These are phyloP conservation scores for Nakazawaea sp. DNA, from an alignment of 805 yeast species.

Conservation along the genomic window DNA sequence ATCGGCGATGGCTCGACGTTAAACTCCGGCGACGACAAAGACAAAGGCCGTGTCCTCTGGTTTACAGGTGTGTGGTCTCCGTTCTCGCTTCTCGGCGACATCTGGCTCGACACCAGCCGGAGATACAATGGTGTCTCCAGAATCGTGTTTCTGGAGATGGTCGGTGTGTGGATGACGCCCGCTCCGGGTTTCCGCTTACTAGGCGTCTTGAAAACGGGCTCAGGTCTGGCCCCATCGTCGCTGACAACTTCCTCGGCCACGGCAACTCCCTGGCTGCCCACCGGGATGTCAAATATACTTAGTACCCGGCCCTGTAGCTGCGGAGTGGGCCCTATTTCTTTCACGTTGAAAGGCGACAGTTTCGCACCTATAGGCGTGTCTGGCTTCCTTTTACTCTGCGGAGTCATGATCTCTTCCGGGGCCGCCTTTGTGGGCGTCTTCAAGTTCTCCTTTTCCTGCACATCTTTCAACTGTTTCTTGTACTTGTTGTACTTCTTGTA, in stretches of 20 bases:
- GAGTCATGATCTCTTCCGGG: not conserved
- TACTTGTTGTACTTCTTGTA: constrained; percentile 27
- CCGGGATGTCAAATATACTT: constrained; percentile 57
- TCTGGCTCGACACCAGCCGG: not conserved
- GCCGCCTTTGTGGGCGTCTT: not conserved
- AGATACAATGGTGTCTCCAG: constrained; percentile 10
- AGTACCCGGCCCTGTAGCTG: constrained; percentile 73
- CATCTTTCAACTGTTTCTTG: constrained; percentile 13
- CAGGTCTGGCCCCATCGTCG: constrained; percentile 8
- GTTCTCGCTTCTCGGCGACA: not conserved
- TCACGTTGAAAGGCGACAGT: constrained; percentile 10
- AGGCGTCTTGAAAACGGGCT: constrained; percentile 22
- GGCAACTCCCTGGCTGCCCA: not conserved
- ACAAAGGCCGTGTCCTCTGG: not conserved
- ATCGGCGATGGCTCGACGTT: constrained; percentile 24
- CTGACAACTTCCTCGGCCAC: constrained; percentile 9
- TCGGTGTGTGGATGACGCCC: not conserved
- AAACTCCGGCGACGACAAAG: not conserved
- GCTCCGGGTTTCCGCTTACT: constrained; percentile 11
- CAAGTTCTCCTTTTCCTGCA: not conserved
- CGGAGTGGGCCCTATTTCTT: constrained; percentile 79
- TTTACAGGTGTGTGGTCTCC: not conserved
- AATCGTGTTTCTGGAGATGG: not conserved
- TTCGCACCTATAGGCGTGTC: not conserved
- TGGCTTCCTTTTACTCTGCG: not conserved